phyloP scores from a whole-genome alignment of 1,284 basidiomycete genomes.

The Clitocybe nebularis region DNA sequence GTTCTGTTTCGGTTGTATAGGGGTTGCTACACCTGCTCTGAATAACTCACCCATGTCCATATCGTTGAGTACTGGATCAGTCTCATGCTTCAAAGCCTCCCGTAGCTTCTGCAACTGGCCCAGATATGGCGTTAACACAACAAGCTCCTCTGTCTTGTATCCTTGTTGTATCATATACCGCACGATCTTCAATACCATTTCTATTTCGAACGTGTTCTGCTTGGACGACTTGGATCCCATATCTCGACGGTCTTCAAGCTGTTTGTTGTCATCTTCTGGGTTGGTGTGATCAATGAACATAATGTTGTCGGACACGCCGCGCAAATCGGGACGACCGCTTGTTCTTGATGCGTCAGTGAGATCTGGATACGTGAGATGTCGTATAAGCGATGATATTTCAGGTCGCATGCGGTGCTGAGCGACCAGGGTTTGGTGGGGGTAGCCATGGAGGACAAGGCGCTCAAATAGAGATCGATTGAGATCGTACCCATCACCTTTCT shows the following conservation, averaged over 20 bases:
- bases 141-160: conserved; percentile 54
- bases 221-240: conserved; percentile 47
- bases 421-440: conserved; percentile 53
- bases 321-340: conserved; percentile 41
- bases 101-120: conserved; percentile 57
- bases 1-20: conserved; percentile 30
- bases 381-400: conserved; percentile 58
- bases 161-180: conserved; percentile 65
- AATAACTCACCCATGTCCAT: conserved; percentile 56
- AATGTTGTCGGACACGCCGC: conserved; percentile 52
- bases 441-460: conserved; percentile 56
- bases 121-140: conserved; percentile 63
- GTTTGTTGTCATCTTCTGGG: conserved; percentile 45
- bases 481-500: conserved; percentile 61
- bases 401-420: conserved; percentile 69
- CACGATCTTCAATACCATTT: conserved; percentile 63
- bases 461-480: conserved; percentile 65
- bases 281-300: conserved; percentile 57
- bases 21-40: conserved; percentile 45
- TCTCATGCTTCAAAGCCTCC: conserved; percentile 39
- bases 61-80: conserved; percentile 59
- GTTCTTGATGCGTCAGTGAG: conserved; percentile 52
- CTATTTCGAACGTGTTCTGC: conserved; percentile 52
- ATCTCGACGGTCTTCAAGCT: conserved; percentile 42
- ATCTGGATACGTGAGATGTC: conserved; percentile 59